Evolutionary conservation across 164 flowering plant genomes (phyloP), one percentile per base, ranked within the genome.

Genomic region (Saururus chinensis): DNA sequence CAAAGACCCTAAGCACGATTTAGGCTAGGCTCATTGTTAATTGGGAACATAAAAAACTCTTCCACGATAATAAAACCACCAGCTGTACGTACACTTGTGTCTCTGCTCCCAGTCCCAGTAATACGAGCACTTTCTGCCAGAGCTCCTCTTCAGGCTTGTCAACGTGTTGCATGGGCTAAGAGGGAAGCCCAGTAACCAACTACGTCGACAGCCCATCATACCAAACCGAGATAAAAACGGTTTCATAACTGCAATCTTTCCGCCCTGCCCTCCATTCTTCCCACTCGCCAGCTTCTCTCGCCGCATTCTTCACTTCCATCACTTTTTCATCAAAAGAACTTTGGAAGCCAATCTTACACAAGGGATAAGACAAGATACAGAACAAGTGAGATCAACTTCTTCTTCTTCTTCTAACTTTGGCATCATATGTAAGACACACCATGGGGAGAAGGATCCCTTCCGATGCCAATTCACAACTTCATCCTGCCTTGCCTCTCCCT

Each of bases 401-500:
- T n/a, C n/a, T n/a, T n/a, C n/a, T n/a, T n/a, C n/a, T n/a, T n/a
- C n/a, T n/a, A n/a, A n/a, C n/a, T n/a, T n/a, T n/a, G n/a, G n/a
- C n/a, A n/a, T n/a, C n/a, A n/a, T n/a, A n/a, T n/a, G n/a, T n/a
- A n/a, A n/a, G n/a, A 12, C 14, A 12, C 14, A 17, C 14, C 49
- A 76, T 76, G 80, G 79, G 74, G 61, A 76, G 82, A 52, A 76
- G 69, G 51, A 19, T 71, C 22, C 76, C 83, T 17, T 17, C 51
- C 19, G 60, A 56, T 8, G 42, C 60, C 23, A 64, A 64, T 40
- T 57, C 65, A 1, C 58, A 57, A 30, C 24, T 67, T 54, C 59
- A 72, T 55, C 51, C 25, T 9, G 58, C 52, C 13, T 0, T 76
- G 4, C 61, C 82, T 1, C 51, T 68, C 5, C 45, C 73, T 19